These are phyloP conservation scores for Mycena sanguinolenta DNA, from an alignment of 768 basidiomycete genomes.

Conservation along the genomic window DNA sequence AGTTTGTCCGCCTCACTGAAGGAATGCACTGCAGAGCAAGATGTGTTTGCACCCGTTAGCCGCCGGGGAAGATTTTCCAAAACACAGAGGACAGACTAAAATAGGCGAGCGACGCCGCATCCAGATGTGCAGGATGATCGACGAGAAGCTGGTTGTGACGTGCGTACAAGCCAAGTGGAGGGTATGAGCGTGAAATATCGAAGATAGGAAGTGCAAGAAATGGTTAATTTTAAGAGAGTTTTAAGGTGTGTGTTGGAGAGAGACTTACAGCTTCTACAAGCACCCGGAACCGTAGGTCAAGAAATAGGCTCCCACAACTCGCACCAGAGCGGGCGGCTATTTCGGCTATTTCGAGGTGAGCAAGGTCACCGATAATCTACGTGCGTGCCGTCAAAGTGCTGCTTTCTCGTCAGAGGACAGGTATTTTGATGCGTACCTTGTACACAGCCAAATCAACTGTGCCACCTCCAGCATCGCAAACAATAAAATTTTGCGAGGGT, in stretches of 20 bases:
- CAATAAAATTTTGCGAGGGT: slow-evolving; percentile 88
- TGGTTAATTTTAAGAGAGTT: slow-evolving; percentile 3
- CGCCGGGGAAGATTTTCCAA: slow-evolving; percentile 6
- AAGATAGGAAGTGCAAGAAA: slow-evolving; percentile 12
- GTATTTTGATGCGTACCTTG: slow-evolving; percentile 57
- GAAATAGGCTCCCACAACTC: slow-evolving; percentile 89
- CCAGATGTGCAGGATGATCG: slow-evolving; percentile 90
- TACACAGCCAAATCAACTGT: slow-evolving; percentile 64
- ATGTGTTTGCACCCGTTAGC: slow-evolving; percentile 14
- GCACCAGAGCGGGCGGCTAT: slow-evolving; percentile 90
- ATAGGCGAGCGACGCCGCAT: slow-evolving; percentile 84
- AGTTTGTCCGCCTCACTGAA: slow-evolving; percentile 93
- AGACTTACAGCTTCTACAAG: slow-evolving; percentile 69
- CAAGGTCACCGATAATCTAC: slow-evolving; percentile 82
- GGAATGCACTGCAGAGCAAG: slow-evolving; percentile 69
- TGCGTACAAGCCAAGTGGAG: neutral
- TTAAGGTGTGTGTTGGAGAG: slow-evolving; percentile 10
- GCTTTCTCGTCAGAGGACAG: no score
- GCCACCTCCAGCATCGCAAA: slow-evolving; percentile 92
- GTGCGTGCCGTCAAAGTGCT: no score
- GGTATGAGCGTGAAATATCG: neutral
- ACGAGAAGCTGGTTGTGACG: slow-evolving; percentile 62
- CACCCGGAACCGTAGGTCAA: slow-evolving; percentile 88
- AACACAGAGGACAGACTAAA: slow-evolving; percentile 65
- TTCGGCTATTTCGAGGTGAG: slow-evolving; percentile 91